Percentiles rank a stretch among this genome's conserved stretches.
phyloP scores from a whole-genome alignment of 495 filamentous ascomycete species.

The Penicillium waksmanii region DNA sequence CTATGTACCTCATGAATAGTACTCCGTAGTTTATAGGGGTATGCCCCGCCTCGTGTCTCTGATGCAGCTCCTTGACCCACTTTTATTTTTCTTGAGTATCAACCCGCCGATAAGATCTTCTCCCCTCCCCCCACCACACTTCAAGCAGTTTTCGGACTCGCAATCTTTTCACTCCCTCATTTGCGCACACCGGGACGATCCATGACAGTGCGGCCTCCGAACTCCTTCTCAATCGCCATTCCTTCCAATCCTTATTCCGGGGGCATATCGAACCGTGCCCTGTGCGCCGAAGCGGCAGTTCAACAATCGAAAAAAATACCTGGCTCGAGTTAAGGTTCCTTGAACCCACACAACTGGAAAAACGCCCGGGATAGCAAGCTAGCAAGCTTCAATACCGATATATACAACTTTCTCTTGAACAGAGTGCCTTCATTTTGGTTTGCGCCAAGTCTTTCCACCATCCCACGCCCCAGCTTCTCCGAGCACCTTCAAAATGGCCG shows the following conservation, averaged over 20 bases:
- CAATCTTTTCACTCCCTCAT: not conserved
- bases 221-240: not conserved
- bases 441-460: too few relatives aligned
- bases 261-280: too few relatives aligned
- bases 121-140: conserved; percentile 15
- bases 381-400: not conserved
- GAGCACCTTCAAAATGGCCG: conserved; percentile 35
- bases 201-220: not conserved
- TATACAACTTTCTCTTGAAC: not conserved
- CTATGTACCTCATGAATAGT: not conserved
- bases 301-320: not conserved
- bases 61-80: conserved; percentile 16
- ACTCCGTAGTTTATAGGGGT: not conserved
- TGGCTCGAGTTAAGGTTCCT: not conserved
- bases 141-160: not conserved
- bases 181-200: not conserved
- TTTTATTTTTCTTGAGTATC: conserved; percentile 14
- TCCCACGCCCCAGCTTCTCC: not conserved
- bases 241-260: not conserved
- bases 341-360: not conserved
- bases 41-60: not conserved
- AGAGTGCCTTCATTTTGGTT: too few relatives aligned
- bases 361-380: not conserved
- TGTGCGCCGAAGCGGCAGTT: not conserved
- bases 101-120: conserved; percentile 21